A percentile compares a stretch with the other conserved stretches of the same genome.
Conservation (phyloP, 257 asterid species). For the Solanum sejunctum region DNA sequence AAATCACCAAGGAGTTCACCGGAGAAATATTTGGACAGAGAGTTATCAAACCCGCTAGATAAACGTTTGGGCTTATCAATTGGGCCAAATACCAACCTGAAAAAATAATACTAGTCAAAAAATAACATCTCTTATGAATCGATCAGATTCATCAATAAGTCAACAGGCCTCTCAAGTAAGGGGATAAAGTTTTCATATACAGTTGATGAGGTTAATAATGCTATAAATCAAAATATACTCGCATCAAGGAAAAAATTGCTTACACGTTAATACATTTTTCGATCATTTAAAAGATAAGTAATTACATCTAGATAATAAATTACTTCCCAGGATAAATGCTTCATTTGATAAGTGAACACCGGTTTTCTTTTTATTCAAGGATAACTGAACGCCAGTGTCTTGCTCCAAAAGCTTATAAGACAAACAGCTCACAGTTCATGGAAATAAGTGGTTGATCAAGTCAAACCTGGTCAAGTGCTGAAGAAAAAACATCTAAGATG, state of each 20-base stretch:
- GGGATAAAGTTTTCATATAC: not conserved
- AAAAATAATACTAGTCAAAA: constrained; percentile 1
- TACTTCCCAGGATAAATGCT: not conserved
- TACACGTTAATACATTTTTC: not conserved
- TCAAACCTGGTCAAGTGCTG: constrained; percentile 97
- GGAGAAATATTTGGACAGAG: not conserved
- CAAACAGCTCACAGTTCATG: not conserved
- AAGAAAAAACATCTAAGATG: constrained; percentile 85
- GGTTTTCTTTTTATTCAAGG: not conserved
- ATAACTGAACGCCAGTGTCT: not conserved
- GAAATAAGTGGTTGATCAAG: not conserved
- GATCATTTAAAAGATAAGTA: not conserved
- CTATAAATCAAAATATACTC: not conserved
- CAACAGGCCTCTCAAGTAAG: not conserved
- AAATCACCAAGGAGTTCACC: not conserved
- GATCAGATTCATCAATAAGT: not conserved
- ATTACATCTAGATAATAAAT: not conserved
- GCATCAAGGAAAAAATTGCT: not conserved
- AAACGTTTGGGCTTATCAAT: not conserved
- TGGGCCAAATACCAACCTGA: constrained; percentile 42
- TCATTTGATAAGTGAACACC: not conserved
- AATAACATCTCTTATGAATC: not conserved
- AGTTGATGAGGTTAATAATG: not conserved
- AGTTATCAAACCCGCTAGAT: not conserved
- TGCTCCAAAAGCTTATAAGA: not conserved